phyloP scores from a whole-genome alignment of 306 rosid species.

The Glycine latifolia region DNA sequence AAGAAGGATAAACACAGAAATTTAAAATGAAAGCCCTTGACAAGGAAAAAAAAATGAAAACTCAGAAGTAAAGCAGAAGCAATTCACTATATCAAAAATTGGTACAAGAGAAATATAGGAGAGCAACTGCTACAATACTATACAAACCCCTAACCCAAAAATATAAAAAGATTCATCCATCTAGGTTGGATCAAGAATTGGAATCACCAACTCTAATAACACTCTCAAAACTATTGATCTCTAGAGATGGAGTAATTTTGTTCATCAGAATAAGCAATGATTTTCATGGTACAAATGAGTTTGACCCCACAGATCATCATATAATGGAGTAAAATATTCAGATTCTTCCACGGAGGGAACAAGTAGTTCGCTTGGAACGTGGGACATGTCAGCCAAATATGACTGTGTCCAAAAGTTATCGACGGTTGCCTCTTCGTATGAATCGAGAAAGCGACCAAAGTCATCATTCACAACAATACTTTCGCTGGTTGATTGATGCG shows the following conservation, averaged over 20 bases:
- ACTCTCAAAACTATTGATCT: slow-evolving; percentile 9
- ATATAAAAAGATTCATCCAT: background rate
- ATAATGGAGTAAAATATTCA: slow-evolving; percentile 29
- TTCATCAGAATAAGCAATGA: slow-evolving; percentile 8
- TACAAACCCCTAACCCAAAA: background rate
- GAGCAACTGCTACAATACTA: background rate
- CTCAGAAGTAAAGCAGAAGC: no score
- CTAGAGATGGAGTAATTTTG: background rate
- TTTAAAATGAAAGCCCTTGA: background rate
- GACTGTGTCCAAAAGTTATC: slow-evolving; percentile 50
- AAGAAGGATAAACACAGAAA: no score
- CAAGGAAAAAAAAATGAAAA: background rate
- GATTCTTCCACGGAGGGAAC: slow-evolving; percentile 1
- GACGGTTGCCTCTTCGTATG: background rate
- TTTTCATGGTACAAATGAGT: slow-evolving; percentile 9
- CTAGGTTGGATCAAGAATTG: background rate
- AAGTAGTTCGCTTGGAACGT: background rate
- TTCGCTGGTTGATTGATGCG: background rate
- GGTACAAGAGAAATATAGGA: background rate
- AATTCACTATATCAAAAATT: background rate
- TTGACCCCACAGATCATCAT: slow-evolving; percentile 37
- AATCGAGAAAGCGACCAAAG: slow-evolving; percentile 19
- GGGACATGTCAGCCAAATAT: slow-evolving; percentile 29
- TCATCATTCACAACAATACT: background rate
- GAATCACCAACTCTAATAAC: background rate